Evolutionary conservation across 805 yeast species (phyloP), one percentile per base, ranked within the genome.

Genomic region (Dipodascus albidus): DNA sequence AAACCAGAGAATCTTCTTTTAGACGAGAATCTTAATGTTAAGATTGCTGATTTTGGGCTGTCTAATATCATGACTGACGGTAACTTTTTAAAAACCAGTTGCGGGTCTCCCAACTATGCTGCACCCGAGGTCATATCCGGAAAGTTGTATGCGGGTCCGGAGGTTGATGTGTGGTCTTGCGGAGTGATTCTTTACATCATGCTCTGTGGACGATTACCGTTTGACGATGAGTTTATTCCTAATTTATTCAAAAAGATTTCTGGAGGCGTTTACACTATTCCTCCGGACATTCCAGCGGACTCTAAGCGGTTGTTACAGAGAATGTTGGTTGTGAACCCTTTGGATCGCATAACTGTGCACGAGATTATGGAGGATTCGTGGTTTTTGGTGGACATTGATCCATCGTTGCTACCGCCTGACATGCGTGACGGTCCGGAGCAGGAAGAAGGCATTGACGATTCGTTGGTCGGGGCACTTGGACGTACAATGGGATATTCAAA

Each of bases 31-130:
- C 71, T 89, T 62, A 89, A 91, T 66, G 96, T 90, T 52, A 90
- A 91, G 69, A 91, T 90, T 70, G 97, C 97, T 8, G 98, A 90
- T 73, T 90, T 90, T 63, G 98, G 98, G 4, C 75, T 90, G 50
- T 85, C 95, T 23, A 90, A 90, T 67, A 89, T 90, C 60, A 90
- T 90, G 98, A 91, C 96, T 17, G 98, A 90, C 70, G 98, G 98
- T 56, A 90, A 90, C 67, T 90, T 90, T 67, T 75, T 90, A 64
- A 91, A 90, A 66, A 90, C 98, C 1, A 82, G 90, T 60, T 91
- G 98, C 72, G 98, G 98, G 2, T 85, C 95, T 4, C 98, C 98
- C 54, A 91, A 91, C 66, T 90, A 90, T 68, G 97, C 98, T 3
- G 97, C 98, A 0, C 98, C 98, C 1, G 98, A 90, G 69, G 97